Base-by-base conservation (phyloP, 768 basidiomycete species). In the Leucosporidium scottii region DNA sequence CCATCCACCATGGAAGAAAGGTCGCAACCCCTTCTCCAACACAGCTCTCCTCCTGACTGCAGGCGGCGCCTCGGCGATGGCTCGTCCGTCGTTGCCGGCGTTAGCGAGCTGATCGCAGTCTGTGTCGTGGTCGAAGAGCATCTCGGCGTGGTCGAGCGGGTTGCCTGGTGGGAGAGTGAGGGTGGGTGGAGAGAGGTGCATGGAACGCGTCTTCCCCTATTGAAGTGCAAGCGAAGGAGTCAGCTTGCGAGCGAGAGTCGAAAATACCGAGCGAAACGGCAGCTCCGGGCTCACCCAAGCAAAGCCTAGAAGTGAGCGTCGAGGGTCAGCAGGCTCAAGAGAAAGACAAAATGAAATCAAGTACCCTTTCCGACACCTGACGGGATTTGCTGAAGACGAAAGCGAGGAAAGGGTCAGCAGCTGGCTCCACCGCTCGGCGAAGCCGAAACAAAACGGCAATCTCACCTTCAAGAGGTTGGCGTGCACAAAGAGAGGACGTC, bases 381-480 rank as follows among this genome's bases (percentile, higher is more conserved):
- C 0, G 72, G 64, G 39, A 71, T 57, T 44, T 44, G 39, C 65
- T 73, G 20, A 50, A 6, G 6, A 20, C n/a, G 18, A 50, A 6
- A 18, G 4, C 7, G 18, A 50, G n/a, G 20, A n/a, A 18, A 50
- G 6, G 49, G n/a, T 50, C 49, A 50, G 49, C 49, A 7, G 20
- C 49, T 17, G 6, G 49, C 49, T 50, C n/a, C 49, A 6, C 5
- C 49, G 9, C 17, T 51, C 50, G 21, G 6, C 25, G 23, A 51
- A 51, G 39, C 8, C 50, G 23, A n/a, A 51, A 9, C 10, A 13
- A 51, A 34, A 34, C 34, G 10, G 50, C 50, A 5, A n/a, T n/a
- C 50, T 51, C 50, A 51, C 50, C 50, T 80, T 80, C 44, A 80
- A 64, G 1, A 80, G 74, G 65, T 80, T 80, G 74, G 79, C 79